Base-by-base conservation (phyloP, 75 land plant species). In the Selaginella tamariscina region DNA sequence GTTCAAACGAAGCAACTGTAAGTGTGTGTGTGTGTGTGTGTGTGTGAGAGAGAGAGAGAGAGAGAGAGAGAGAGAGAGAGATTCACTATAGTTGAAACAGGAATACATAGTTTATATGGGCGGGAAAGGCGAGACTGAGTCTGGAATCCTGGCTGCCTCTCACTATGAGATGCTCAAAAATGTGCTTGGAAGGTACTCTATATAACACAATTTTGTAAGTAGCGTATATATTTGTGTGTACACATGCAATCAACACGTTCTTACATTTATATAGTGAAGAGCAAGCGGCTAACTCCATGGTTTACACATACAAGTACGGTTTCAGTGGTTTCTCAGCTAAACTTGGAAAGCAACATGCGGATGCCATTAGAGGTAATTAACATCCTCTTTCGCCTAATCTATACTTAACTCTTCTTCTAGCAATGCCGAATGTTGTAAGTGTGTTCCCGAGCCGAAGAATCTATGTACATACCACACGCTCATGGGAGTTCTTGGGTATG, bases 401-500 rank as follows among this genome's bases (percentile, higher is more conserved):
- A 5, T 39, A 39, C 5, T 39, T 5, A 15, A 39, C 15, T 39
- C 15, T 15, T 15, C 15, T 5, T 5, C 26, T 70, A 91, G 93
- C 70, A 32, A 69, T 70, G 71, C 80, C 74, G 22, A 86, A 76
- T 24, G 88, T 91, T 63, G 77, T 85, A 0, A 75, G 84, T 1
- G 86, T 78, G 11, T 73, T 77, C 57, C 78, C 66, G 29, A 88
- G 82, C 69, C 69, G 33, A 15, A 76, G 65, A 44, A 68, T 68
- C 32, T 13, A 66, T 0, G 23, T 78, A 56, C 84, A 85, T 11
- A 88, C 93, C 0, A 91, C 93, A 13, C 88, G 85, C 77, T 81
- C 93, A 1, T 88, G 93, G 93, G 83, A 80, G 26, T 91, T 91
- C 63, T 27, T 82, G n/a, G 86, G 84, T 5, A 24, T 83, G 5